Conservation (phyloP, 2,329 filamentous ascomycete species). For the Rhexocercosporidium sp. region DNA sequence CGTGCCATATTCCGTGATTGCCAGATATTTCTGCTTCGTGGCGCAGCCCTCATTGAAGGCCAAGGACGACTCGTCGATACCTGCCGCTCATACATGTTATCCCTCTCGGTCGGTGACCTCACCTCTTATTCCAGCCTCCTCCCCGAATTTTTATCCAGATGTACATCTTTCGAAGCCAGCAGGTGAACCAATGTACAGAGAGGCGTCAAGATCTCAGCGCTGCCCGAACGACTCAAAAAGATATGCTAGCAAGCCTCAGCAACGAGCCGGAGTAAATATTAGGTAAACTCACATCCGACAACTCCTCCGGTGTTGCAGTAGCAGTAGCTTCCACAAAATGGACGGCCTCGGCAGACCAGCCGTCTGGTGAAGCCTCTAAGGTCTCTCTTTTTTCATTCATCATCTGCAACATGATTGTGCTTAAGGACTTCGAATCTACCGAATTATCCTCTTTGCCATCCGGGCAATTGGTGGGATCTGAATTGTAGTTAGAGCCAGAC, state of each 20-base stretch:
- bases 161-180: slow-evolving; percentile 20
- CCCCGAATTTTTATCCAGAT: slow-evolving; percentile 13
- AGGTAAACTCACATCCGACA: not conserved
- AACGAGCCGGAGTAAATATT: slow-evolving; percentile 7
- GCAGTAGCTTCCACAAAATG: not conserved
- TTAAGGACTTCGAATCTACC: not conserved
- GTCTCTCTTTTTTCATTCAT: not conserved
- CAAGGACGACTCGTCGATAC: slow-evolving; percentile 20
- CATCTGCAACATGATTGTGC: not conserved
- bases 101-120: not conserved
- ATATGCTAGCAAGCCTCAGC: slow-evolving; percentile 19
- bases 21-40: slow-evolving; percentile 21
- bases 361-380: not conserved
- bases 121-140: slow-evolving; percentile 13
- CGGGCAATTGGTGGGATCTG: not conserved
- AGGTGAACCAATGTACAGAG: slow-evolving; percentile 13
- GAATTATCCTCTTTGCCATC: not conserved
- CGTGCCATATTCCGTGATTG: slow-evolving; percentile 22
- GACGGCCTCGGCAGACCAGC: not conserved
- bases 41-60: slow-evolving; percentile 17
- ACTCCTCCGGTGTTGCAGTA: not conserved
- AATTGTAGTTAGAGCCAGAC: not conserved
- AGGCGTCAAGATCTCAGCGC: slow-evolving; percentile 20
- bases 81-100: slow-evolving; percentile 16
- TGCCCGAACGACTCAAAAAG: slow-evolving; percentile 19